These are phyloP conservation scores for Metschnikowia santaceciliae DNA, from an alignment of 805 yeast species.

Conservation along the genomic window DNA sequence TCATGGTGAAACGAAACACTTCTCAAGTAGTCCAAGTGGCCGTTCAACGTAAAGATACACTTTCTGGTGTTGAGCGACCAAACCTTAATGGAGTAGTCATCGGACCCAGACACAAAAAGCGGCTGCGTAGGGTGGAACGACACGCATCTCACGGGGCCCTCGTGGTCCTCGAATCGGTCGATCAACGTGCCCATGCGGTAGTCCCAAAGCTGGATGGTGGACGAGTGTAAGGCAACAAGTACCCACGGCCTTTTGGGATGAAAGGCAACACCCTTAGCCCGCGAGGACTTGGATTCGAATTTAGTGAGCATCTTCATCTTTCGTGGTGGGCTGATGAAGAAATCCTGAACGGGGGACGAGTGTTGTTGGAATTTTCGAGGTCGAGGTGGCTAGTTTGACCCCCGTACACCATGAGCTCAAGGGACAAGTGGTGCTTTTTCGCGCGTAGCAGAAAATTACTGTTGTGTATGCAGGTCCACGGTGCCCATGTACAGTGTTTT, in stretches of 20 bases:
- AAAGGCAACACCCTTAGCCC: conserved; percentile 97
- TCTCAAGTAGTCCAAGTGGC: conserved; percentile 94
- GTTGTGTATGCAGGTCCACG: no score
- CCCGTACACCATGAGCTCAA: conserved; percentile 8
- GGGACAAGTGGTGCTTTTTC: conserved; percentile 1
- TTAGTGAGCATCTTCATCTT: conserved; percentile 38
- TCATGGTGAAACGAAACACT: conserved; percentile 93
- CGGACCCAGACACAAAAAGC: conserved; percentile 94
- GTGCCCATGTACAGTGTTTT: no score
- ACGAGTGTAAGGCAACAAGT: conserved; percentile 87
- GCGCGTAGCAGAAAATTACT: not conserved
- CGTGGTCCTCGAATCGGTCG: conserved; percentile 96
- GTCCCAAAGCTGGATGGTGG: conserved; percentile 99
- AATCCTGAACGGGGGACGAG: conserved; percentile 3
- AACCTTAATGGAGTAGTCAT: conserved; percentile 89
- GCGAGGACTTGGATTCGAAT: conserved; percentile 95
- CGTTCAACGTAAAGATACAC: conserved; percentile 85
- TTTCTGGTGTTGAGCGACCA: conserved; percentile 93
- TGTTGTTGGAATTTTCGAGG: conserved; percentile 6
- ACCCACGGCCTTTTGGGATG: conserved; percentile 97
- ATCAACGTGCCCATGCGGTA: conserved; percentile 98
- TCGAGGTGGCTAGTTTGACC: conserved; percentile 9
- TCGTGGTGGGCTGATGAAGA: conserved; percentile 6
- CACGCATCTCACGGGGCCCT: conserved; percentile 94
- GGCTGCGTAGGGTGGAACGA: conserved; percentile 99